Evolutionary conservation across 2,329 filamentous ascomycete species (phyloP), one percentile per base, ranked within the genome.

Genomic region (Curvularia hawaiiensis): DNA sequence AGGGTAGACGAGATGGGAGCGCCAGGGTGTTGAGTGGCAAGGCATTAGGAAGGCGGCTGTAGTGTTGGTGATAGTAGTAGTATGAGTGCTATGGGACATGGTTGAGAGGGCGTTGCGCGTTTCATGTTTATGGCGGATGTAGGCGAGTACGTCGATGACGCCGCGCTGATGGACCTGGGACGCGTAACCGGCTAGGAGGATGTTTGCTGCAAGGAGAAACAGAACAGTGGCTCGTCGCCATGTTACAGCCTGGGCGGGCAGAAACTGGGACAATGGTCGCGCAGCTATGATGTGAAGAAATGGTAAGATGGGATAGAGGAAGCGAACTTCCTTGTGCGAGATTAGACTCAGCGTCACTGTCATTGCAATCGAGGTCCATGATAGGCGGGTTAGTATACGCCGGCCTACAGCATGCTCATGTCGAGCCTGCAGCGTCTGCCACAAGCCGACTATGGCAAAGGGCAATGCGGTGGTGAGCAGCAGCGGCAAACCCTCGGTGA

Each of bases 11-110:
- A 98, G 84, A 70, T 96, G 90, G 16, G 90, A 92, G 68, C 93
- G 90, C 94, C 95, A 98, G 2, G 95, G 94, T 0, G 94, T 98
- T 64, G 90, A 91, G 80, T 99, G 95, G 78, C 95, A 99, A 10
- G 95, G 95, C 84, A 93, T 96, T 24, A 99, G 83, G 78, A 98
- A 97, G 20, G 90, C 89, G 33, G 88, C 80, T 3, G 84, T 84
- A 28, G 84, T 83, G 28, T 66, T 63, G 14, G 48, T 44, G 22
- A 4, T 24, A 30, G 22, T 24, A 30, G 41, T 47, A 10, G 51
- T 45, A 40, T 50, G 22, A 26, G 16, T 56, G 40, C 26, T 38
- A 57, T 26, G 88, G 78, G 81, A 81, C 38, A 81, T 79, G 12
- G 45, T 16, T 26, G 62, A 56, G 22, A 68, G 56, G 49, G 28